A percentile compares a stretch with the other conserved stretches of the same genome.
Evolutionary conservation across 805 yeast genomes (phyloP).

Genomic region (Kazachstania bromeliacearum): DNA sequence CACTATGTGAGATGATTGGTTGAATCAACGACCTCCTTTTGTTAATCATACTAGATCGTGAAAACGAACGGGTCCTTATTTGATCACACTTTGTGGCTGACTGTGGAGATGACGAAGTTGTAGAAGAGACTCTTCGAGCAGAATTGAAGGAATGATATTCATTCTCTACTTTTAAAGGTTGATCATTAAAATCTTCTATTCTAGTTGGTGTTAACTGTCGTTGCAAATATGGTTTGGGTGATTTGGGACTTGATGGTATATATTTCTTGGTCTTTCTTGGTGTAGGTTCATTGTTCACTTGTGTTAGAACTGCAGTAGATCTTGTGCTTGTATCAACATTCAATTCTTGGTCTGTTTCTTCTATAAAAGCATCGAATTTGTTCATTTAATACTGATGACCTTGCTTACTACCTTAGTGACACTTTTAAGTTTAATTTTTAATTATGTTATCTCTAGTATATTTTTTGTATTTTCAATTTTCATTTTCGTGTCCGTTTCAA

Average conservation of each 20-base stretch:
- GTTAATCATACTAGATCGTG: slow-evolving; percentile 10
- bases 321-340: slow-evolving; percentile 31
- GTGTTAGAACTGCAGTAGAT: slow-evolving; percentile 6
- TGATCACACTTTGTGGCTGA: no score
- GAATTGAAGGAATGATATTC: no score
- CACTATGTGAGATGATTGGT: slow-evolving; percentile 18
- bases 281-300: background rate
- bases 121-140: no score
- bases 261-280: background rate
- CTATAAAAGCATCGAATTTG: slow-evolving; percentile 32
- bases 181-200: slow-evolving; percentile 5
- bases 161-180: slow-evolving; percentile 9
- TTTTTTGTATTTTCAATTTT: no score
- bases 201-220: slow-evolving; percentile 17
- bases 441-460: no score
- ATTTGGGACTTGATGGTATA: slow-evolving; percentile 4
- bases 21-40: slow-evolving; percentile 23
- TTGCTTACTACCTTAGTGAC: background rate
- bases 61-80: background rate
- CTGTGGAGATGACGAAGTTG: no score
- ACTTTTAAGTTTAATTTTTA: background rate
- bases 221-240: slow-evolving; percentile 5
- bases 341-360: slow-evolving; percentile 27
- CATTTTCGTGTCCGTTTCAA: no score
- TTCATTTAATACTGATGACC: slow-evolving; percentile 18